phyloP scores from a whole-genome alignment of 805 yeast species.

The Wickerhamomyces strasburgensis region DNA sequence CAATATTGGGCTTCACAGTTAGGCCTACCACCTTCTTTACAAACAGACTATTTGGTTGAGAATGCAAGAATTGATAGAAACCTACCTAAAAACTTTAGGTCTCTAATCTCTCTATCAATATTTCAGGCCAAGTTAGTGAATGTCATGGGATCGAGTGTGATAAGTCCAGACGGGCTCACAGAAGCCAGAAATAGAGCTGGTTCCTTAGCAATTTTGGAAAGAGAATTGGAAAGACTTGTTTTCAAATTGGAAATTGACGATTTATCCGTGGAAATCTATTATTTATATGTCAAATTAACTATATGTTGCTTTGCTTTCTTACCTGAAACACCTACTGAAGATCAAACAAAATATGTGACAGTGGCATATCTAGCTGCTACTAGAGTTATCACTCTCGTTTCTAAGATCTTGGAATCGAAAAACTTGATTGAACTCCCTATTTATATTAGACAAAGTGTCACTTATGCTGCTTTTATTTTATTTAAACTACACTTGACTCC shows the following conservation, averaged over 20 bases:
- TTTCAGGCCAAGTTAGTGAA: slow-evolving; percentile 81
- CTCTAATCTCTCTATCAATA: slow-evolving; percentile 66
- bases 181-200: slow-evolving; percentile 82
- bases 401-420: slow-evolving; percentile 60
- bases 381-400: slow-evolving; percentile 70
- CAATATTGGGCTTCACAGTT: slow-evolving; percentile 86
- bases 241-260: slow-evolving; percentile 62
- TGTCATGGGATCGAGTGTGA: slow-evolving; percentile 82
- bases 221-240: slow-evolving; percentile 72
- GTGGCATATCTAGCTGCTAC: slow-evolving; percentile 80
- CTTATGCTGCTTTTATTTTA: slow-evolving; percentile 71
- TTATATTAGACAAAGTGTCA: slow-evolving; percentile 79
- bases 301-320: slow-evolving; percentile 85
- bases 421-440: slow-evolving; percentile 82
- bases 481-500: slow-evolving; percentile 82
- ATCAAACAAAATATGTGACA: slow-evolving; percentile 79
- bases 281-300: slow-evolving; percentile 71
- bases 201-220: slow-evolving; percentile 66
- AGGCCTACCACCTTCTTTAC: slow-evolving; percentile 84
- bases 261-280: slow-evolving; percentile 69
- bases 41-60: slow-evolving; percentile 77
- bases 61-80: slow-evolving; percentile 60
- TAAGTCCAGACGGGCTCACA: slow-evolving; percentile 83
- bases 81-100: slow-evolving; percentile 67
- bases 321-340: slow-evolving; percentile 85